Conservation (phyloP, 495 filamentous ascomycete genomes). For the Trichoderma virens region DNA sequence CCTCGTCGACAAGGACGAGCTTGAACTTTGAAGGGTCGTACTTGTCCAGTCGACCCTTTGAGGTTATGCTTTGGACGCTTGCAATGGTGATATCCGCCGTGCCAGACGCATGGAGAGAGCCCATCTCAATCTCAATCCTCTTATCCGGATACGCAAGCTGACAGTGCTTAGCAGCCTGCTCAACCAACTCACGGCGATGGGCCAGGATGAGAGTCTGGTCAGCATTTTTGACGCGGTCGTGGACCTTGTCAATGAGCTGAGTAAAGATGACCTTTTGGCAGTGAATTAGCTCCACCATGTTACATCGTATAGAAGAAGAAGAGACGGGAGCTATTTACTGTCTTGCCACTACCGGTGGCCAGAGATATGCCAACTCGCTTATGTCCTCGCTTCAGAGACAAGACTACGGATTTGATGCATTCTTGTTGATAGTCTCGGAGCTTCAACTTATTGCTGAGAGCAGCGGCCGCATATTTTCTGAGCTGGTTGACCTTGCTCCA, state of each 20-base stretch:
- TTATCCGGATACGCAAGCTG: slow-evolving; percentile 68
- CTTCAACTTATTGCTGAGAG: slow-evolving; percentile 26
- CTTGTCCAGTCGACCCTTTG: slow-evolving; percentile 64
- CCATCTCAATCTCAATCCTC: slow-evolving; percentile 86
- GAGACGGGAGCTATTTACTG: slow-evolving; percentile 40
- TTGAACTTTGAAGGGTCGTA: slow-evolving; percentile 80
- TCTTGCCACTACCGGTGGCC: slow-evolving; percentile 91
- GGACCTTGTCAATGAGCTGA: slow-evolving; percentile 76
- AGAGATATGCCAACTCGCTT: slow-evolving; percentile 81
- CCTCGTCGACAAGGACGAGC: slow-evolving; percentile 89
- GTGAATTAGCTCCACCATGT: not conserved
- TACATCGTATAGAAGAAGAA: not conserved
- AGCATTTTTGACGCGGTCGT: slow-evolving; percentile 44
- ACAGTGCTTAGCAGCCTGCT: slow-evolving; percentile 87
- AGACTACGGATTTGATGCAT: slow-evolving; percentile 79
- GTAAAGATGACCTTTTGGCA: slow-evolving; percentile 81
- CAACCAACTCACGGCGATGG: slow-evolving; percentile 89
- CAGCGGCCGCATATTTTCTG: not conserved
- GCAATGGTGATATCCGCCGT: slow-evolving; percentile 87
- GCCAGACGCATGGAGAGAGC: slow-evolving; percentile 61
- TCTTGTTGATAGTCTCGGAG: slow-evolving; percentile 79
- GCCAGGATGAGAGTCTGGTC: slow-evolving; percentile 84
- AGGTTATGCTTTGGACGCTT: slow-evolving; percentile 75
- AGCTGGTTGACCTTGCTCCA: not conserved
- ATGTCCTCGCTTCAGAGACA: slow-evolving; percentile 62